Base-by-base conservation (phyloP, 2,329 filamentous ascomycete genomes). In the Fusarium pilosicola region DNA sequence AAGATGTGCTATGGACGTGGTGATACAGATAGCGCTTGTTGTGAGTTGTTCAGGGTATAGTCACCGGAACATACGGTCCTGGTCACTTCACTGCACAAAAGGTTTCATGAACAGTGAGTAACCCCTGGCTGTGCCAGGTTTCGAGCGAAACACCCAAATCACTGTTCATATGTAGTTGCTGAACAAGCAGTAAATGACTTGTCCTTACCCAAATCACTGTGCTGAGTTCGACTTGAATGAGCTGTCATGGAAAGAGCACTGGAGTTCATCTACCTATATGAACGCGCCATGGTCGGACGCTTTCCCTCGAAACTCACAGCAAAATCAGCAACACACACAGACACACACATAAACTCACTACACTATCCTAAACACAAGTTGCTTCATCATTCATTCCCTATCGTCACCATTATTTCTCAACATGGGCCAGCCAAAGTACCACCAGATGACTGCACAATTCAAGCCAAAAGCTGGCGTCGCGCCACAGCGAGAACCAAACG, bases 1-100 rank as follows among this genome's bases (percentile, higher is more conserved):
- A 18, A 36, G 6, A 10, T 36, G 17, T 3, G 17, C 34, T 17
- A 4, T 9, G 17, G 34, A 2, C 1, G 0, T 17, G 1, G 17
- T 36, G 34, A 18, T 18, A 2, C 0, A 17, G 17, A 36, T 18
- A 36, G 15, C 34, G 3, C 8, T 17, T 18, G 1, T 9, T 36
- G 34, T 22, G 22, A 32, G 8, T 3, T 30, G 17, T 18, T 12
- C 28, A 24, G 28, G n/a, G 1, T 17, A 26, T 5, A 20, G 18
- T 14, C 17, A 13, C 17, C 17, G 5, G n/a, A 20, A 26, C 5
- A 11, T 9, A 13, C 5, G 12, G 24, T 26, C 14, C 42, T 45
- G 17, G 7, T 45, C 17, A 13, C 22, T 10, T 32, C 11, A 15
- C 7, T 32, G 11, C 7, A 15, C 7, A 18, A 32, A 9, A 15